Base-by-base conservation (phyloP, 2,329 filamentous ascomycete genomes). In the Fusarium scirpi region DNA sequence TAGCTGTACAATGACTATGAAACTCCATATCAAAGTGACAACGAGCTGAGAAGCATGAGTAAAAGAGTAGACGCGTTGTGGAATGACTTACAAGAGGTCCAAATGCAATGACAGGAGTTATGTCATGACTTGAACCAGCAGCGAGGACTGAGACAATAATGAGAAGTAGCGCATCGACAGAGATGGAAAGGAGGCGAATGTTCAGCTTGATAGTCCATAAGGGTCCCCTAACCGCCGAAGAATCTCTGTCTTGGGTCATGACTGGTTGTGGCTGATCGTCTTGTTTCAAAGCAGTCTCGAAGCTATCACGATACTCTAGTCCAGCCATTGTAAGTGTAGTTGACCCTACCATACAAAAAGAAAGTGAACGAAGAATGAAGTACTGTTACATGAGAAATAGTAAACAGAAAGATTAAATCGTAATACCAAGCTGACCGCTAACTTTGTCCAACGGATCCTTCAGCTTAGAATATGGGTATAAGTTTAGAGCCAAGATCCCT, bases 131-230 rank as follows among this genome's bases (percentile, higher is more conserved):
- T 18, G 59, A 49, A n/a, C 54, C 51, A 41, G 46, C 40, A 20
- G 25, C 41, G 22, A 69, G 40, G 4, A 58, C 9, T 11, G 45
- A 60, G 24, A 69, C 45, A 22, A 55, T 53, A 3, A 65, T 34
- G 7, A 69, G 45, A 29, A 69, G 59, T 20, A 69, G 20, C n/a
- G 32, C 22, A 10, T 60, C 49, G 32, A 69, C 40, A n/a, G 59
- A 69, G 16, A 69, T 41, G n/a, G 59, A 69, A 29, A 69, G 62
- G 24, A 69, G 45, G 16, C 65, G 59, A 25, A 69, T 46, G 49
- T 69, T 69, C 13, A 69, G 49, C 24, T 67, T 69, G 18, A 47
- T 43, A 11, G 51, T 54, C 59, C 54, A 57, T 29, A 65, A 6
- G 34, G 52, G 46, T 3, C 48, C 60, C 16, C 43, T 56, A 6